phyloP scores from a whole-genome alignment of 805 yeast genomes.

The Yarrowia hollandica region DNA sequence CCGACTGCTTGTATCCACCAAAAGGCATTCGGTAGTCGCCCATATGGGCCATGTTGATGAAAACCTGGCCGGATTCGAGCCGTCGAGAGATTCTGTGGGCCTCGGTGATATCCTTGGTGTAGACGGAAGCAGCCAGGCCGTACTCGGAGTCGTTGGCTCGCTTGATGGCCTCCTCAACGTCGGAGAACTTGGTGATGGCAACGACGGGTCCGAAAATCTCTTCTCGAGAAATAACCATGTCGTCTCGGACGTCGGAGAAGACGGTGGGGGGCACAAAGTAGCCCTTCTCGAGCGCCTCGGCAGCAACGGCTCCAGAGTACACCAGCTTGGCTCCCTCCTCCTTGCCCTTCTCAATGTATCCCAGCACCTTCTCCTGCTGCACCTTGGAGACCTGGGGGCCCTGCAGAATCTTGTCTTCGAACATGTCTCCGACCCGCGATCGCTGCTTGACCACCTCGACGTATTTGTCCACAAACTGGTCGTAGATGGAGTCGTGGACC shows the following conservation, averaged over 20 bases:
- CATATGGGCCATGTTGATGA: constrained; percentile 73
- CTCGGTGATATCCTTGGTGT: constrained; percentile 62
- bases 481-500: constrained; percentile 82
- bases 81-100: constrained; percentile 65
- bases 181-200: constrained; percentile 61
- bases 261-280: constrained; percentile 75
- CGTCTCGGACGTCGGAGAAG: constrained; percentile 66
- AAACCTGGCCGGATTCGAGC: constrained; percentile 66
- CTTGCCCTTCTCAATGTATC: constrained; percentile 73
- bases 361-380: constrained; percentile 74
- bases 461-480: constrained; percentile 62
- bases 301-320: constrained; percentile 69
- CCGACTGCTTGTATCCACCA: constrained; percentile 79
- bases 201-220: constrained; percentile 92
- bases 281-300: constrained; percentile 50
- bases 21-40: constrained; percentile 70
- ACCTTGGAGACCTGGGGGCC: constrained; percentile 86
- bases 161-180: constrained; percentile 65
- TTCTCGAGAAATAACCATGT: constrained; percentile 69
- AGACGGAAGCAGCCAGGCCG: constrained; percentile 82
- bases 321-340: constrained; percentile 79
- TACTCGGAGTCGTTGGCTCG: constrained; percentile 75
- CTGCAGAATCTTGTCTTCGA: constrained; percentile 68
- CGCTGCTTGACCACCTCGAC: constrained; percentile 50
- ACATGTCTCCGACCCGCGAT: constrained; percentile 68